Evolutionary conservation across 192 early-diverging fungal genomes (phyloP), one percentile per base, ranked within the genome.

Genomic region (Mortierella hygrophila): DNA sequence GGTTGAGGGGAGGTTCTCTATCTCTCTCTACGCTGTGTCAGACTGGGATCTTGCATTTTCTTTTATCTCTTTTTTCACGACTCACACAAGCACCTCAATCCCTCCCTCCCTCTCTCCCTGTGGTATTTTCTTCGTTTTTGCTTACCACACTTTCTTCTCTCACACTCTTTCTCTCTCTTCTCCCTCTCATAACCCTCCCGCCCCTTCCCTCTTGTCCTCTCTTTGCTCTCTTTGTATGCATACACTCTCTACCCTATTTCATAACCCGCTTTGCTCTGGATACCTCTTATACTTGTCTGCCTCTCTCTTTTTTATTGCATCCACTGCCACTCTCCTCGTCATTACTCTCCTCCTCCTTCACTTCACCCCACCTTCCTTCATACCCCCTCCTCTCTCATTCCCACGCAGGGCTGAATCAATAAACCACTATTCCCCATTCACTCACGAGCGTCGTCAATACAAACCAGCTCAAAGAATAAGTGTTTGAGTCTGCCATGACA

Each of bases 401-500:
- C 60, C 60, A 65, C 60, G 11, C 60, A 65, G 32, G 60, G 60
- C 60, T 65, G 60, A 65, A 65, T 65, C 60, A 35, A 60, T 26
- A 60, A 60, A 60, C 15, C 55, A 26, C 55, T 26, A 9, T 26
- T 26, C n/a, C n/a, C 29, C 29, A 26, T 32, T 65, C 29, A 32
- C 10, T 18, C 8, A 65, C 60, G 29, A 65, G 60, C 60, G 29
- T 65, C 60, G 35, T 32, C 60, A 32, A 29, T 65, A 65, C 60
- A 65, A 65, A 16, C 60, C 13, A 65, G 29, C 29, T 4, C 16
- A 5, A 52, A 52, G 18, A 3, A 52, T 3, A 52, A 52, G 60
- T 60, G n/a, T 60, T 10, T 29, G n/a, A 26, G 55, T 60, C 23
- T 65, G 60, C 60, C n/a, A 65, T 65, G 60, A 29, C 60, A 32